These are phyloP conservation scores for Daldinia vernicosa DNA, from an alignment of 495 filamentous ascomycete species.

Conservation along the genomic window DNA sequence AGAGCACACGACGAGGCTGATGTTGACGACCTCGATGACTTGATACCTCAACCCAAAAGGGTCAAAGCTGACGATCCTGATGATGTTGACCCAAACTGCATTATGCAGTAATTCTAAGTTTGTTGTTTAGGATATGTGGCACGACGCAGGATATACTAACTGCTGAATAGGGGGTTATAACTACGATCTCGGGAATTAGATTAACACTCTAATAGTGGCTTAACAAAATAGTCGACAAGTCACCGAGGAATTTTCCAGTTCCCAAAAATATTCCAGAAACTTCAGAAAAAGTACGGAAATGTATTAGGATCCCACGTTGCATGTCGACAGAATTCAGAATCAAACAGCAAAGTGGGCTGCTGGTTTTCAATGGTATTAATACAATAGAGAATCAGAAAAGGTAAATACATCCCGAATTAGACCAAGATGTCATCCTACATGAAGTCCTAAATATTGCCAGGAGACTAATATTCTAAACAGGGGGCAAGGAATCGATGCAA, in stretches of 20 bases:
- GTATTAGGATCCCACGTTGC: neutral
- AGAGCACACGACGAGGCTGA: no score
- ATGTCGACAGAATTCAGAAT: neutral
- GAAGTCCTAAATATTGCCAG: neutral
- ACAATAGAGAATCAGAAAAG: neutral
- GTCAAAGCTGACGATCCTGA: neutral
- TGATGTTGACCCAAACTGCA: neutral
- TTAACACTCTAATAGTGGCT: no score
- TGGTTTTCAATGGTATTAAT: neutral
- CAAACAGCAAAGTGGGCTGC: neutral
- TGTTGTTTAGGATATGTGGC: neutral
- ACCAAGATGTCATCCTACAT: neutral
- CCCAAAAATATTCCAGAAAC: neutral
- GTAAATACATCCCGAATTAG: neutral
- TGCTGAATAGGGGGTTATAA: no score
- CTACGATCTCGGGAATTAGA: no score
- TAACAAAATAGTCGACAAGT: no score
- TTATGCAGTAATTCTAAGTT: neutral
- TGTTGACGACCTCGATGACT: no score
- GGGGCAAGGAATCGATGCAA: neutral
- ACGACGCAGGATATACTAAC: no score
- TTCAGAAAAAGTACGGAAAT: neutral
- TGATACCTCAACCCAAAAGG: neutral
- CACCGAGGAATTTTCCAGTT: no score
- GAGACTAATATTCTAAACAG: neutral